A percentile compares a stretch with the other conserved stretches of the same genome.
These are phyloP conservation scores for Tagetes erecta DNA, from an alignment of 129 eudicot genomes.

Conservation along the genomic window DNA sequence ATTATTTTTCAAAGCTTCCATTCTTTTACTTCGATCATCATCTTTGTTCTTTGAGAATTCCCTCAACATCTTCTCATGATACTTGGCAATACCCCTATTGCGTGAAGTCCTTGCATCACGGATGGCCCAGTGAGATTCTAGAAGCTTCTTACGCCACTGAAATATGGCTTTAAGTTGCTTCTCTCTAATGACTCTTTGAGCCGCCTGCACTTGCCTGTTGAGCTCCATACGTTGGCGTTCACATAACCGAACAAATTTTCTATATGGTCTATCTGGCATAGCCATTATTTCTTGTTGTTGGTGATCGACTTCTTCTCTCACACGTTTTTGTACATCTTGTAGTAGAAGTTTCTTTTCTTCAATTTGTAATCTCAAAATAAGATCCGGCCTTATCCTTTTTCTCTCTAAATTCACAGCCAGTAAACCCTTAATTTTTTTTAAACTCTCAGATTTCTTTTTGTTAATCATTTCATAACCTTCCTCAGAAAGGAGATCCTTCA, in stretches of 20 bases:
- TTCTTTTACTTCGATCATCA: conserved; percentile 82
- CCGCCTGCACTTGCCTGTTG: conserved; percentile 78
- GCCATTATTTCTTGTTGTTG: conserved; percentile 96
- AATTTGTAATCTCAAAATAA: conserved; percentile 75
- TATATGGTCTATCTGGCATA: conserved; percentile 94
- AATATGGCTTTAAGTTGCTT: conserved; percentile 82
- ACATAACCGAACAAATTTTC: conserved; percentile 85
- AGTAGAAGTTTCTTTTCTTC: conserved; percentile 80
- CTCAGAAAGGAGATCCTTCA: conserved; percentile 68
- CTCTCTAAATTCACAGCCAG: conserved; percentile 78
- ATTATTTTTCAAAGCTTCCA: conserved; percentile 98
- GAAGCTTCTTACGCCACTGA: conserved; percentile 99
- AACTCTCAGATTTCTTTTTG: conserved; percentile 59
- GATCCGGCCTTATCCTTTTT: conserved; percentile 94
- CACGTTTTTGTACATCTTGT: conserved; percentile 72
- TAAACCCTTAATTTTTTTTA: conserved; percentile 72
- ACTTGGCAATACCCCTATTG: conserved; percentile 92
- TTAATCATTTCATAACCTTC: conserved; percentile 67
- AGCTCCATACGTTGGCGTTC: conserved; percentile 93
- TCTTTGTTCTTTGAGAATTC: conserved; percentile 93
- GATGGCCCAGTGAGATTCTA: conserved; percentile 93
- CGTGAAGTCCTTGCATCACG: conserved; percentile 97
- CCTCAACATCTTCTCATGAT: conserved; percentile 93
- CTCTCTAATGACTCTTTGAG: conserved; percentile 78
- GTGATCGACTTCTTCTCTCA: conserved; percentile 87